Percentiles rank a stretch among this genome's conserved stretches.
Evolutionary conservation across 2,329 filamentous ascomycete genomes (phyloP).

Genomic region (Cytospora piceae): DNA sequence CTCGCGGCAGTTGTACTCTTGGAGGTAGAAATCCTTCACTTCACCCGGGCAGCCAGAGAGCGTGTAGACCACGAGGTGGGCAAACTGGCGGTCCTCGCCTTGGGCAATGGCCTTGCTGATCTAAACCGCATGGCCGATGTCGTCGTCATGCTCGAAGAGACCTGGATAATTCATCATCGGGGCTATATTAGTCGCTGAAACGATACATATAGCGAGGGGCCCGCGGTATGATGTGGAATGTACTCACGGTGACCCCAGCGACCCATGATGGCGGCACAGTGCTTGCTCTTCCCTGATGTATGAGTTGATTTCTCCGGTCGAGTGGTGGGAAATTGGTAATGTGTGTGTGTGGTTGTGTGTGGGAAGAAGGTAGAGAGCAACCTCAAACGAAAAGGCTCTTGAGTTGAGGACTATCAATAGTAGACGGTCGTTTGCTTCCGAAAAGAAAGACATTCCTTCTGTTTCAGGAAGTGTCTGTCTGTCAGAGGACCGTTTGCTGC

Average conservation of each 20-base stretch:
- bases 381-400: neutral
- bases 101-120: neutral
- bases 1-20: too few relatives aligned
- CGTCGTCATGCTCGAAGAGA: conserved; percentile 20
- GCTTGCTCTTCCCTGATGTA: neutral
- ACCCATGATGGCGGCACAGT: conserved; percentile 7
- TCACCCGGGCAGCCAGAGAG: too few relatives aligned
- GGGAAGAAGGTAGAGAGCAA: neutral
- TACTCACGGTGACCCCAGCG: conserved; percentile 23
- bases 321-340: neutral
- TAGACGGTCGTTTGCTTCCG: neutral
- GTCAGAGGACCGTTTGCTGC: neutral
- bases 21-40: too few relatives aligned
- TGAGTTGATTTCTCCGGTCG: neutral
- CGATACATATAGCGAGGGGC: neutral
- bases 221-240: too few relatives aligned
- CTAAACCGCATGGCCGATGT: conserved; percentile 3
- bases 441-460: neutral
- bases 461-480: neutral
- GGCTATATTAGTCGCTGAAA: too few relatives aligned
- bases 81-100: too few relatives aligned
- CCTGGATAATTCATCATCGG: conserved; percentile 1
- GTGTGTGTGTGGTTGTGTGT: neutral
- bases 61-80: too few relatives aligned
- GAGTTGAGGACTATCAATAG: neutral